Conservation (phyloP, 1,139 yeast genomes). For the Hansenula sp. region DNA sequence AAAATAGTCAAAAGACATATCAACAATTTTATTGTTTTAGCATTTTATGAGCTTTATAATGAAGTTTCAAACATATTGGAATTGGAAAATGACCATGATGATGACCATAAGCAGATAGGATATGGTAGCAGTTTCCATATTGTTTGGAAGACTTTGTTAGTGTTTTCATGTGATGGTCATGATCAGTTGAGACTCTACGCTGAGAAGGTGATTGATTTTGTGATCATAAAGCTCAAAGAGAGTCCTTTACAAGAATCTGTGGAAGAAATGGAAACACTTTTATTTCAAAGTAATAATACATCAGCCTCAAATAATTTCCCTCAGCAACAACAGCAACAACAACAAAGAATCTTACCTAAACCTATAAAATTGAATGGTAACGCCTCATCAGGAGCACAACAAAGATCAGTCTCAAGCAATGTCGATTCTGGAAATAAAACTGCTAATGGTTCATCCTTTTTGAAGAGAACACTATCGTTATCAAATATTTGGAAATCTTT, state of each 20-base stretch:
- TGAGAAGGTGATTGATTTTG: constrained; percentile 69
- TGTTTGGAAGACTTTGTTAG: constrained; percentile 80
- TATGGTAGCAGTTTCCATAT: constrained; percentile 86
- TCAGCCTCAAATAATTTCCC: constrained; percentile 28
- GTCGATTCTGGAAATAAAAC: constrained; percentile 2
- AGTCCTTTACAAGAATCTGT: constrained; percentile 61
- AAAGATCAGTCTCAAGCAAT: constrained; percentile 9
- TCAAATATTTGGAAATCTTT: constrained; percentile 17
- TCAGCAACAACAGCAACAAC: constrained; percentile 22
- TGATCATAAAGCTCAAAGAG: constrained; percentile 59
- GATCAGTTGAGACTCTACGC: constrained; percentile 75
- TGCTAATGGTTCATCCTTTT: constrained; percentile 12
- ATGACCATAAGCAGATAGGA: constrained; percentile 60
- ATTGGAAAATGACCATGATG: constrained; percentile 40
- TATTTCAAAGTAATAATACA: constrained; percentile 41
- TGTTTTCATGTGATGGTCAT: constrained; percentile 86
- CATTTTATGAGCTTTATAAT: constrained; percentile 68
- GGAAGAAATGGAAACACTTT: constrained; percentile 58
- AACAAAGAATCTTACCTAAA: constrained; percentile 17
- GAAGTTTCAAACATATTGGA: constrained; percentile 24
- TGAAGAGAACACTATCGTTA: constrained; percentile 21
- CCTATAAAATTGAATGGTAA: constrained; percentile 22
- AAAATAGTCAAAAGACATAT: constrained; percentile 67
- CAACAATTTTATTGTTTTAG: constrained; percentile 78
- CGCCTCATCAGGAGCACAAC: neutral